Evolutionary conservation across 306 rosid genomes (phyloP), one percentile per base, ranked within the genome.

Genomic region (Quercus gilva): DNA sequence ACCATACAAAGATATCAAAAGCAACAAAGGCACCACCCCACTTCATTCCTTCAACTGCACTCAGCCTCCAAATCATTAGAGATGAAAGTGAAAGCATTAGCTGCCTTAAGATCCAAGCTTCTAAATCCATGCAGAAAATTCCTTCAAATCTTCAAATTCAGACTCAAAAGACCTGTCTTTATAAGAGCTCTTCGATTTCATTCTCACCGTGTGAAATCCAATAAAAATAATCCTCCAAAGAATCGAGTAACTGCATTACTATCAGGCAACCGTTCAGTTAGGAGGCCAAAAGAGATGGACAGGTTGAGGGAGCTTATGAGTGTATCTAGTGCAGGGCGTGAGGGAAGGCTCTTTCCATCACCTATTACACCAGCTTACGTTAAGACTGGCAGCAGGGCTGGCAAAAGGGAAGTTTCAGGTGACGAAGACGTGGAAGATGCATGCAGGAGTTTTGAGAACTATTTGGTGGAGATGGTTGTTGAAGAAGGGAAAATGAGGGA

Each of bases 381-480:
- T 14, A 85, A 43, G 53, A 77, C 74, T 63, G n/a, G 51, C 41
- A 76, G 8, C 41, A 69, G 15, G 84, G 49, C 52, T 10, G 78
- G 75, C 41, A 77, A 71, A 70, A 69, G 71, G 23, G 79, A 83
- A 17, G 71, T 19, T 64, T 84, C 74, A 2, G 78, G 73, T 63
- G 76, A 12, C 45, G 95, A 82, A 10, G 84, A 84, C 1, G 87
- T 90, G 81, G 97, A 93, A 41, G 98, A 93, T 15, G 92, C 97
- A 3, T 95, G 99, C 84, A 80, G 89, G 87, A 91, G 98, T 64
- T 95, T 95, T 37, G 98, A 93, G 93, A 93, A 89, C 75, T 90
- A 95, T 77, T 78, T 93, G 88, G 90, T 82, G 84, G 93, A 93
- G 80, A 90, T 95, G 99, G 87, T 95, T n/a, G 89, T 90, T 67